phyloP scores from a whole-genome alignment of 2,329 filamentous ascomycete species.

The Claviceps sp. region DNA sequence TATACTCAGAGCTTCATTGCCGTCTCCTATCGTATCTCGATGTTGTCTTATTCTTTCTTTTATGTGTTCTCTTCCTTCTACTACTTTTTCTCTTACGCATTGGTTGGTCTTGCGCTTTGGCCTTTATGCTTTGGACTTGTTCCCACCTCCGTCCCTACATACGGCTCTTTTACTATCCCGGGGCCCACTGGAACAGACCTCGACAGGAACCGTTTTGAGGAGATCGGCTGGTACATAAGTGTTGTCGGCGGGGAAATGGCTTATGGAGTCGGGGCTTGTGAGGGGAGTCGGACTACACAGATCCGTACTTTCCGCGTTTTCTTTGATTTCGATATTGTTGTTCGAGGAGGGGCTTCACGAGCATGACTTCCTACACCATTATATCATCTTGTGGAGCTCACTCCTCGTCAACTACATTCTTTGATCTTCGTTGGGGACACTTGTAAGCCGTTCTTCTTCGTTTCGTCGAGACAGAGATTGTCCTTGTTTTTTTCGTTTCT shows the following conservation, averaged over 20 bases:
- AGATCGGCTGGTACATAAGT: neutral
- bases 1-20: conserved; percentile 14
- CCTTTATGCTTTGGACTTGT: neutral
- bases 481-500: no score
- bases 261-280: neutral
- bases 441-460: no score
- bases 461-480: no score
- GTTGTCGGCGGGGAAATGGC: neutral
- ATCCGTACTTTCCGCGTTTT: neutral
- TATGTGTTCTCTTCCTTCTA: conserved; percentile 5
- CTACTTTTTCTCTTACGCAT: neutral
- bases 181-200: neutral
- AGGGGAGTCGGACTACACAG: neutral
- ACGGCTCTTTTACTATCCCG: no score
- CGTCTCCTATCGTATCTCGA: conserved; percentile 9
- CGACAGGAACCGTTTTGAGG: neutral
- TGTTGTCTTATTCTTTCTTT: conserved; percentile 1
- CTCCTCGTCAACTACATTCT: no score
- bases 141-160: no score
- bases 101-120: neutral
- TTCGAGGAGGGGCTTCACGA: no score
- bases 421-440: no score
- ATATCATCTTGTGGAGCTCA: no score
- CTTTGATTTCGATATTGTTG: conserved; percentile 1
- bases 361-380: no score